Evolutionary conservation across 768 basidiomycete genomes (phyloP).

Genomic region (Macrolepiota dolichaula): DNA sequence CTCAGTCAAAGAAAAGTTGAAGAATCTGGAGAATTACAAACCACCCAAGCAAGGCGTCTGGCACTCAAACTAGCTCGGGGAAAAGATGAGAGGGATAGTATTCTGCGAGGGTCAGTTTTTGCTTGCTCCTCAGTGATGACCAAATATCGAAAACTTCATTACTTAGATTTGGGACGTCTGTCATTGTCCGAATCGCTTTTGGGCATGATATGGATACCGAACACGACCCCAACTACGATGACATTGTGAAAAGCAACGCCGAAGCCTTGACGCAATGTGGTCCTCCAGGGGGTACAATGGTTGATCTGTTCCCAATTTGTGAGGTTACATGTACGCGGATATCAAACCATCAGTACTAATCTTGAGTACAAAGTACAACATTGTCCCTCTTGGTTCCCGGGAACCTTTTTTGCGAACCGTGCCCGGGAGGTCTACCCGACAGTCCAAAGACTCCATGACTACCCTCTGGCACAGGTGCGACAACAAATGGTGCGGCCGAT

Average conservation of each 20-base stretch:
- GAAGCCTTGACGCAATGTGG: constrained; percentile 3
- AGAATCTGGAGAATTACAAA: background rate
- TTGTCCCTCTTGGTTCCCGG: constrained; percentile 23
- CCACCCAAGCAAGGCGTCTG: background rate
- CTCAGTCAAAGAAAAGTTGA: background rate
- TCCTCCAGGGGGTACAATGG: background rate
- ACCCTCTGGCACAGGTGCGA: constrained; percentile 16
- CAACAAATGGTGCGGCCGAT: constrained; percentile 9
- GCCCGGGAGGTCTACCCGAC: constrained; percentile 11
- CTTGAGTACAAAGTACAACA: constrained; percentile 14
- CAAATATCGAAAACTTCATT: background rate
- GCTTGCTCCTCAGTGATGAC: background rate
- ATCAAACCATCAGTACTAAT: background rate
- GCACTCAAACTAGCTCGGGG: background rate
- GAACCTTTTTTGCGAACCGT: constrained; percentile 16
- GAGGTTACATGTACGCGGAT: background rate
- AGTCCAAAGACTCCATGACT: constrained; percentile 14
- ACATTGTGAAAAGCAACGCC: background rate
- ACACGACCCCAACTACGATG: background rate
- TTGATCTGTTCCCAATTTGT: constrained; percentile 8
- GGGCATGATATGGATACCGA: background rate
- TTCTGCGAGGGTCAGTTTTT: background rate
- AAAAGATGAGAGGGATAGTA: background rate
- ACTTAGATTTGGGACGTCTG: background rate
- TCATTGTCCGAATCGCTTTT: too few species aligned